Base-by-base conservation (phyloP, 306 rosid genomes). In the Quercus variabilis region DNA sequence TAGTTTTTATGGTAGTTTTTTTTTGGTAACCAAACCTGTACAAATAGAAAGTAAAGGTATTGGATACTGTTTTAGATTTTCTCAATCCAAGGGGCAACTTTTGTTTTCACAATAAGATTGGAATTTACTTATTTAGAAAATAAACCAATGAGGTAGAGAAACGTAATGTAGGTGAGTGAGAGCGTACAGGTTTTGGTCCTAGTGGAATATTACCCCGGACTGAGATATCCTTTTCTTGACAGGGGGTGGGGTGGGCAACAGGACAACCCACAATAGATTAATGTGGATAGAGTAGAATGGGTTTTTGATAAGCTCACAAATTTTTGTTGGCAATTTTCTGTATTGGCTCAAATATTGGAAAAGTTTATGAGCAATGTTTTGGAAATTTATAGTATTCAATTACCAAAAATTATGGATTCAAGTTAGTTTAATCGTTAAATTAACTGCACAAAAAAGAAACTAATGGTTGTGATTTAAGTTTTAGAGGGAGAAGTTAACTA, bases 181-280 rank as follows among this genome's bases (percentile, higher is more conserved):
- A 10, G 28, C 11, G 71, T 0, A 55, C 46, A 41, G 46, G 46
- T 38, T 41, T 11, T 8, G 46, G 46, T 41, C 46, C 46, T 41
- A 41, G 11, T 8, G 46, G 46, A 41, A 41, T 1, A 7, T 41
- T 41, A 2, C 11, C 46, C 46, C 11, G 46, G 2, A 38, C 10
- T 38, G 54, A 60, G 59, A 78, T 28, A 57, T 83, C 65, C 74
- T 43, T 83, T 75, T 75, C 78, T 55, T 79, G 58, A 75, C 72
- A 2, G 57, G 6, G 9, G n/a, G 35, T 67, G 58, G 30, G 64
- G 73, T 43, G 51, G 43, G 73, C 2, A 26, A 26, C 26, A 26
- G 26, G 26, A 20, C 41, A 20, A 54, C 55, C 54, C 0, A 11
- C 33, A 1, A 17, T 49, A 49, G 19, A 2, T 11, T 4, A n/a